Percentiles rank a stretch among this genome's conserved stretches.
These are phyloP conservation scores for Epichloe aotearoae DNA, from an alignment of 2,329 filamentous ascomycete species.

Conservation along the genomic window DNA sequence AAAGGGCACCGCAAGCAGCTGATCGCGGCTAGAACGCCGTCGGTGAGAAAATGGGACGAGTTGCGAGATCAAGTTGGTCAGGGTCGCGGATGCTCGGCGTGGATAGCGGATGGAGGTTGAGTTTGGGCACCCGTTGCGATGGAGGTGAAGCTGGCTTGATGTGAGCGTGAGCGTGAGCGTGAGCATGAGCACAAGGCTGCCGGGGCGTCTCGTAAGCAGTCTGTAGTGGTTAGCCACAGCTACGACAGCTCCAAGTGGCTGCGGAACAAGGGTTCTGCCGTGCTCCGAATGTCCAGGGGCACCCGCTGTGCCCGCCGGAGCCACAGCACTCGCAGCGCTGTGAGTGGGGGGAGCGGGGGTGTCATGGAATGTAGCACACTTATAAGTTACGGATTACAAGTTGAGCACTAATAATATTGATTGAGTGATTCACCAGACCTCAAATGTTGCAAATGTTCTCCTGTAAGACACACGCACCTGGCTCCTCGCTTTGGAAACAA, in stretches of 20 bases:
- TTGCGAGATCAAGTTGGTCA: neutral
- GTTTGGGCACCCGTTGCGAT: neutral
- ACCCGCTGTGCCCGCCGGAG: too few relatives aligned
- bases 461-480: too few relatives aligned
- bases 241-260: neutral
- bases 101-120: constrained; percentile 1
- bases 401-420: too few relatives aligned
- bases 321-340: too few relatives aligned
- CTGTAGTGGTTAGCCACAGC: neutral
- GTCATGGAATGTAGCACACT: too few relatives aligned
- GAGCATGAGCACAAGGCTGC: neutral
- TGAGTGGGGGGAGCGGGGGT: too few relatives aligned
- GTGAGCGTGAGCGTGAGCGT: neutral
- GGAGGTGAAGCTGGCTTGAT: constrained; percentile 8
- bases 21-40: neutral
- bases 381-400: too few relatives aligned
- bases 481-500: too few relatives aligned
- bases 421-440: too few relatives aligned
- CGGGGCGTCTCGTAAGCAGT: constrained; percentile 13
- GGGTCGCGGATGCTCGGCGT: neutral
- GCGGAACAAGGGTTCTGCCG: constrained; percentile 10
- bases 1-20: neutral
- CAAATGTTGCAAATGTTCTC: too few relatives aligned
- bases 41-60: neutral
- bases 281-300: constrained; percentile 1